Percentiles rank a stretch among this genome's conserved stretches.
Evolutionary conservation across 768 basidiomycete species (phyloP).

Genomic region (Tephrocybe sp.): DNA sequence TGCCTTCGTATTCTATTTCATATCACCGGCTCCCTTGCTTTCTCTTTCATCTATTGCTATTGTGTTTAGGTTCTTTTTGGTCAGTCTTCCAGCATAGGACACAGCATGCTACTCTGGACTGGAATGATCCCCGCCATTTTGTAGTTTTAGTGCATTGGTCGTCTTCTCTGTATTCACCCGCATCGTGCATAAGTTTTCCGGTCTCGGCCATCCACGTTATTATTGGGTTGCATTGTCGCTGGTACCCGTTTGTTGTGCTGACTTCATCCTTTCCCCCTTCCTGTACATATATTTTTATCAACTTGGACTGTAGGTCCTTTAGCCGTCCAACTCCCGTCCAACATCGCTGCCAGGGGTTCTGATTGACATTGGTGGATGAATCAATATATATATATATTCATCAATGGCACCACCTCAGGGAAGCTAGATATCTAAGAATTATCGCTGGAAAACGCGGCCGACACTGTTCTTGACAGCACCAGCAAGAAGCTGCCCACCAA

Average conservation of each 20-base stretch:
- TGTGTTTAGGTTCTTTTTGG: not conserved
- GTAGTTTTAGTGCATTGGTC: constrained; percentile 13
- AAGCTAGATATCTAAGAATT: not conserved
- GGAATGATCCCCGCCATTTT: constrained; percentile 6
- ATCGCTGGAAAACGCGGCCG: constrained; percentile 62
- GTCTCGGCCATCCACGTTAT: constrained; percentile 23
- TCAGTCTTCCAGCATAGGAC: constrained; percentile 12
- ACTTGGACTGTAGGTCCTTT: constrained; percentile 12
- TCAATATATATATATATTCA: constrained; percentile 13
- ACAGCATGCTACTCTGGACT: constrained; percentile 11
- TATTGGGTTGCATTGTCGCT: not conserved
- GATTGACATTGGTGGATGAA: constrained; percentile 12
- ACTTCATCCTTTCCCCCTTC: not conserved
- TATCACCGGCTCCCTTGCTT: constrained; percentile 16
- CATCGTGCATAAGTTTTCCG: not conserved
- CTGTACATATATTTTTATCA: not conserved
- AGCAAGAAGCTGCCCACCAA: constrained; percentile 83
- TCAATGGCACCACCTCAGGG: constrained; percentile 4
- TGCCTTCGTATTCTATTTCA: constrained; percentile 22
- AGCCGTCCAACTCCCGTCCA: constrained; percentile 1
- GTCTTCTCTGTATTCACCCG: constrained; percentile 22
- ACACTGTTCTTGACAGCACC: constrained; percentile 83
- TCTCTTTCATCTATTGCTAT: constrained; percentile 7
- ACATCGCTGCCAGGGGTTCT: constrained; percentile 5
- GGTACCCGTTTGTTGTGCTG: too few relatives aligned